A percentile compares a stretch with the other conserved stretches of the same genome.
Evolutionary conservation across 169 alveolate species (phyloP).

Genomic region (Haemoproteus tartakovskyi): DNA sequence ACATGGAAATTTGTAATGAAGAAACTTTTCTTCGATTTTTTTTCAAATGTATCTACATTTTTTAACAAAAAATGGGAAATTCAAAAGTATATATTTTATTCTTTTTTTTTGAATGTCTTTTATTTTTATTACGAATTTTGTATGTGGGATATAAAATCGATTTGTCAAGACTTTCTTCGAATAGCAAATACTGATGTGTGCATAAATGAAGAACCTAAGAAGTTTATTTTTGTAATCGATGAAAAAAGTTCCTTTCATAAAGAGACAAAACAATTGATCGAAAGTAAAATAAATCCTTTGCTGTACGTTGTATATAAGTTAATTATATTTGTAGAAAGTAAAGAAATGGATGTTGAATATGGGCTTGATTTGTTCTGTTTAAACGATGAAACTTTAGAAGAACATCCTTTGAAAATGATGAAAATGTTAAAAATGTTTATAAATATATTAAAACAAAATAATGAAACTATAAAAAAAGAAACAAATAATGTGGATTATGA

Average conservation of each 20-base stretch:
- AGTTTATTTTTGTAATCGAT: background rate
- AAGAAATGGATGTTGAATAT: slow-evolving; percentile 49
- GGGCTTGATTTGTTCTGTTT: too few relatives aligned
- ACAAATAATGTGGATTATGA: background rate
- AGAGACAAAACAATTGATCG: slow-evolving; percentile 20
- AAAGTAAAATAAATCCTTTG: slow-evolving; percentile 52
- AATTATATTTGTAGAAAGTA: slow-evolving; percentile 35
- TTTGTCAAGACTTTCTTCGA: slow-evolving; percentile 8
- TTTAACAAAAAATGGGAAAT: slow-evolving; percentile 2
- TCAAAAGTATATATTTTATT: slow-evolving; percentile 22
- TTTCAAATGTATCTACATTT: slow-evolving; percentile 11
- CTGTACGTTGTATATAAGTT: slow-evolving; percentile 28
- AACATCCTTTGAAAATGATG: too few relatives aligned
- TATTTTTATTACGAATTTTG: slow-evolving; percentile 48
- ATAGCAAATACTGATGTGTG: too few relatives aligned
- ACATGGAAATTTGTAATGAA: slow-evolving; percentile 28
- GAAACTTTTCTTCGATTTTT: slow-evolving; percentile 10
- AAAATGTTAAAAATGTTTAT: background rate
- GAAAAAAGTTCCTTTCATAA: slow-evolving; percentile 26
- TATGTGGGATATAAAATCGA: slow-evolving; percentile 2
- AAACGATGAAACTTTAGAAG: too few relatives aligned
- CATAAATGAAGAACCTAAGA: background rate
- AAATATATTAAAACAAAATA: too few relatives aligned
- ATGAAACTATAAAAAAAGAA: background rate
- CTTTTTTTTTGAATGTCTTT: slow-evolving; percentile 53